Conservation (phyloP, 768 basidiomycete species). For the Serpula lacrymans region DNA sequence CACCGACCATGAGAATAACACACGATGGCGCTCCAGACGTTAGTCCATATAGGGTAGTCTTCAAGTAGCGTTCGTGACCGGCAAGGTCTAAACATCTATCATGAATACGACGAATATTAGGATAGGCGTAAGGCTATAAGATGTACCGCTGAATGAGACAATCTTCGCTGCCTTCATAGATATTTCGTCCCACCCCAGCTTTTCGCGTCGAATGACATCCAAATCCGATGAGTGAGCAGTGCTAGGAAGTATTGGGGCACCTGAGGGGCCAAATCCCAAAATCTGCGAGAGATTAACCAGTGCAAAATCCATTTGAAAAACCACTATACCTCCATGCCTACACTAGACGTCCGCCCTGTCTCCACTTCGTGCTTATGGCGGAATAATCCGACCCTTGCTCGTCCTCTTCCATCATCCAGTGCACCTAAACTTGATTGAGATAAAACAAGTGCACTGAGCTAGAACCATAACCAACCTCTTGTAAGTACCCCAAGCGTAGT, state of each 20-base stretch:
- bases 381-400: conserved; percentile 85
- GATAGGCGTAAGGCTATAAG: background rate
- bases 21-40: conserved; percentile 93
- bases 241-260: conserved; percentile 75
- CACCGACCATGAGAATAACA: conserved; percentile 91
- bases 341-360: conserved; percentile 90
- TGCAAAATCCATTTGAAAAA: background rate
- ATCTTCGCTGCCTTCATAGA: conserved; percentile 87
- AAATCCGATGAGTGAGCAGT: conserved; percentile 52
- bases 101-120: background rate
- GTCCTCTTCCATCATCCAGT: conserved; percentile 78
- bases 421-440: conserved; percentile 50
- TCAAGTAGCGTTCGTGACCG: conserved; percentile 90
- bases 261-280: conserved; percentile 78
- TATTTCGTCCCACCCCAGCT: conserved; percentile 95
- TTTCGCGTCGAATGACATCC: conserved; percentile 74
- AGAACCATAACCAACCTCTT: conserved; percentile 52
- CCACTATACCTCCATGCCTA: conserved; percentile 89
- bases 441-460: conserved; percentile 12
- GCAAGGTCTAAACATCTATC: conserved; percentile 69
- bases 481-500: conserved; percentile 94
- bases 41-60: conserved; percentile 92
- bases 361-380: conserved; percentile 98
- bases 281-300: conserved; percentile 48
- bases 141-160: conserved; percentile 82